These are phyloP conservation scores for Aspergillus tanneri DNA, from an alignment of 2,329 filamentous ascomycete genomes.

Conservation along the genomic window DNA sequence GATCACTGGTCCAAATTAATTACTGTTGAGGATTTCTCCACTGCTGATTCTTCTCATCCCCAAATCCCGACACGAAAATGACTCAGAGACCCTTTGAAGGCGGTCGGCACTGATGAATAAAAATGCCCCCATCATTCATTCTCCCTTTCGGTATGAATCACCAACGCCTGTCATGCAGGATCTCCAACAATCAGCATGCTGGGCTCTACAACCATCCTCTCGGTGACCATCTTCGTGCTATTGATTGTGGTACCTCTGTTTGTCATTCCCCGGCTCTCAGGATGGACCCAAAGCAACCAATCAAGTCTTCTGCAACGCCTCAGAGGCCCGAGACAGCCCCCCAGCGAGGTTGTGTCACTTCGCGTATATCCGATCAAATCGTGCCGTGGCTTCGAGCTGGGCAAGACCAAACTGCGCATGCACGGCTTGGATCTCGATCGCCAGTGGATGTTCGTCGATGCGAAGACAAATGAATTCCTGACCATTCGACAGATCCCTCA, in stretches of 20 bases:
- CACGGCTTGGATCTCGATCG: conserved; percentile 63
- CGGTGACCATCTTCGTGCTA: background rate
- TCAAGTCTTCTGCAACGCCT: conserved; percentile 13
- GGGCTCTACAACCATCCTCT: background rate
- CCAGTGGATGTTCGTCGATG: conserved; percentile 65
- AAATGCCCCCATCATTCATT: background rate
- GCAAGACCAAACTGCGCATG: conserved; percentile 52
- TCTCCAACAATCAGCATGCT: conserved; percentile 1
- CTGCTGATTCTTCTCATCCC: too few relatives aligned
- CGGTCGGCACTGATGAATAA: too few relatives aligned
- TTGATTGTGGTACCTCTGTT: conserved; percentile 10
- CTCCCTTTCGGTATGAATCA: background rate
- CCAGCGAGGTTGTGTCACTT: conserved; percentile 41
- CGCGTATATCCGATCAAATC: conserved; percentile 66
- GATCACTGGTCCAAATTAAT: background rate
- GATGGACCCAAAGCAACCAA: conserved; percentile 13
- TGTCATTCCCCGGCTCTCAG: conserved; percentile 15
- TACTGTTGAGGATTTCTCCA: background rate
- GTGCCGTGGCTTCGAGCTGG: conserved; percentile 60
- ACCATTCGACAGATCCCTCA: conserved; percentile 61
- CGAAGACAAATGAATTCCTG: conserved; percentile 55
- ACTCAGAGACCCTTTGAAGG: too few relatives aligned
- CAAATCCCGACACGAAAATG: too few relatives aligned
- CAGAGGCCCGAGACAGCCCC: conserved; percentile 17
- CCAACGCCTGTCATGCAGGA: too few relatives aligned